Evolutionary conservation across 2,329 filamentous ascomycete genomes (phyloP), one percentile per base, ranked within the genome.

Genomic region (Cladosporium sp.): DNA sequence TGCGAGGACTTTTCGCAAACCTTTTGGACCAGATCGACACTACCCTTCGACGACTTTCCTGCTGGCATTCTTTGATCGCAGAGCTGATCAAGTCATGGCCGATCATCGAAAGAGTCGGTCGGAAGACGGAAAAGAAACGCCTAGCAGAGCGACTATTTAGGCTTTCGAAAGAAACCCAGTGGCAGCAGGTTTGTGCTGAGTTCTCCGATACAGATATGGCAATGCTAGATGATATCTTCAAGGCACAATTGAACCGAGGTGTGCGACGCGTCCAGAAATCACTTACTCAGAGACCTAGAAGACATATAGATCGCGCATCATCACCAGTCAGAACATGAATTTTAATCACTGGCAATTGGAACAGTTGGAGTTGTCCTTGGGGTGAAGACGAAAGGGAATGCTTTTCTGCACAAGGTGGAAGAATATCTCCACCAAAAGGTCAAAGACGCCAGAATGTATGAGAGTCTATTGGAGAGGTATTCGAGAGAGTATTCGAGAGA

Each of bases 101-200:
- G 34, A 43, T 58, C 54, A 43, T 58, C 54, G n/a, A 58, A 58
- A 58, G 54, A 58, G 2, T 39, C 34, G 30, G 32, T 39, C 54
- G 54, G 43, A 58, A 58, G 54, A 58, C 54, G 21, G 54, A 58
- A 58, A 58, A 58, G 54, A 58, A 58, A 58, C 54, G 54, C 54
- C 54, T 58, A 58, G 54, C 54, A 43, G 54, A 58, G 54, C 54
- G 54, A 58, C 32, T 58, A 43, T 34, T 58, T 34, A 39, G 54
- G 54, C 54, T 58, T 58, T 43, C 54, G 54, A 58, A 39, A 58
- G 34, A 58, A 36, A 39, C 5, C 54, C 54, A 58, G 54, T 58
- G 54, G 54, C 54, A 58, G 54, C 32, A 58, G 54, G 54, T 58
- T 58, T 18, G 54, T 39, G 34, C 32, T 58, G 54, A 58, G 30